Conservation (phyloP, 768 basidiomycete genomes). For the Phylloporus rhodoxanthus region DNA sequence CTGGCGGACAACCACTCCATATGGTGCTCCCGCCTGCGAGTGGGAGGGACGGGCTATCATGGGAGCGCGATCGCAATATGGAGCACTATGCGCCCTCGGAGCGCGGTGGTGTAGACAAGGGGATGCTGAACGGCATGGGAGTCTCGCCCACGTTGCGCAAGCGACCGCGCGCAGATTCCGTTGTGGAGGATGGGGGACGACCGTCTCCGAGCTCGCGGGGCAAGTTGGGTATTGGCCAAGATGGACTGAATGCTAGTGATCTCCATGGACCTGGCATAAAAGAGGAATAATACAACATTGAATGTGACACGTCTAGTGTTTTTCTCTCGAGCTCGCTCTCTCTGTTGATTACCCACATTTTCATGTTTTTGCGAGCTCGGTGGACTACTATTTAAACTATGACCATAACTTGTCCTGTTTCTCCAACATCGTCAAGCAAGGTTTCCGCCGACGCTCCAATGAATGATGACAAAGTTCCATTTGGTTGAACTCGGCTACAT, state of each 20-base stretch:
- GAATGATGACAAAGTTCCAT: background rate
- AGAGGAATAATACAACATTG: slow-evolving; percentile 24
- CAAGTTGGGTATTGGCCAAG: slow-evolving; percentile 14
- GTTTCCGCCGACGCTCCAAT: too few species aligned
- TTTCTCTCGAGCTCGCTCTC: background rate
- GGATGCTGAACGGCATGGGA: slow-evolving; percentile 13
- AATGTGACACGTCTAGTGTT: background rate
- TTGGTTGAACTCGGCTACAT: too few species aligned
- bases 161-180: slow-evolving; percentile 23
- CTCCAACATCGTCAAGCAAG: too few species aligned
- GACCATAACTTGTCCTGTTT: too few species aligned
- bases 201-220: slow-evolving; percentile 16
- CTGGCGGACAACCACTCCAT: slow-evolving; percentile 23
- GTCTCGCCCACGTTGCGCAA: slow-evolving; percentile 25
- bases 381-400: background rate
- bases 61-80: slow-evolving; percentile 28
- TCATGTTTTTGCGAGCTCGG: background rate
- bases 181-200: slow-evolving; percentile 15
- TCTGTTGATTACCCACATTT: background rate
- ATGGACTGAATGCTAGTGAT: slow-evolving; percentile 13
- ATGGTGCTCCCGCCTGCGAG: slow-evolving; percentile 25
- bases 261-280: slow-evolving; percentile 19
- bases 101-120: slow-evolving; percentile 22
- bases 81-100: slow-evolving; percentile 29
- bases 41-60: slow-evolving; percentile 26